Conservation (phyloP, 495 filamentous ascomycete genomes). For the Penicillium verhagenii region DNA sequence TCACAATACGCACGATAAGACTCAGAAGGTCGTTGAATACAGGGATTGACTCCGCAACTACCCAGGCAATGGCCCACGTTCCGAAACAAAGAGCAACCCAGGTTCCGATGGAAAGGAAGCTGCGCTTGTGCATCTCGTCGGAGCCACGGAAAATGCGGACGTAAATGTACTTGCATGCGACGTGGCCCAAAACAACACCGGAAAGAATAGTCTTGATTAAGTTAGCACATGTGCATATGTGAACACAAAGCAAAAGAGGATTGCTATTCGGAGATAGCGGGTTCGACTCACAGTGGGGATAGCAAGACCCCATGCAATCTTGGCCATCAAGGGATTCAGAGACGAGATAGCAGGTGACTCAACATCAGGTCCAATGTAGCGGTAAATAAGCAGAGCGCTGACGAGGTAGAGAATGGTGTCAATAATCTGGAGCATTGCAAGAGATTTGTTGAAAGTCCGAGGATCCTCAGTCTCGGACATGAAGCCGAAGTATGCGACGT, state of each 20-base stretch:
- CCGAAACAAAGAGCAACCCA: constrained; percentile 59
- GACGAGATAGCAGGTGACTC: constrained; percentile 69
- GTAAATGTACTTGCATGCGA: constrained; percentile 63
- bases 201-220: constrained; percentile 31
- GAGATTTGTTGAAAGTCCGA: constrained; percentile 61
- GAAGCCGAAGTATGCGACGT: constrained; percentile 73
- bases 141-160: constrained; percentile 58
- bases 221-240: constrained; percentile 2
- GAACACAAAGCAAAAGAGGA: too few relatives aligned
- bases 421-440: constrained; percentile 59
- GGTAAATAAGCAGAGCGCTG: constrained; percentile 56
- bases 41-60: constrained; percentile 71
- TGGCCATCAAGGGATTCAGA: constrained; percentile 58
- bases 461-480: constrained; percentile 74
- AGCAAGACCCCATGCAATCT: constrained; percentile 72
- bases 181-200: constrained; percentile 60
- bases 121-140: constrained; percentile 55
- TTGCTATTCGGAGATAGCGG: too few relatives aligned
- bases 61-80: constrained; percentile 64
- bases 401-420: constrained; percentile 64
- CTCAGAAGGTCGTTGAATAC: constrained; percentile 67
- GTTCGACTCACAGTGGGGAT: constrained; percentile 56
- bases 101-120: constrained; percentile 40
- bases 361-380: constrained; percentile 68
- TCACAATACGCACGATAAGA: constrained; percentile 36